Evolutionary conservation across 108 stramenopile genomes (phyloP).

Genomic region (Fragilariopsis cylindrus): DNA sequence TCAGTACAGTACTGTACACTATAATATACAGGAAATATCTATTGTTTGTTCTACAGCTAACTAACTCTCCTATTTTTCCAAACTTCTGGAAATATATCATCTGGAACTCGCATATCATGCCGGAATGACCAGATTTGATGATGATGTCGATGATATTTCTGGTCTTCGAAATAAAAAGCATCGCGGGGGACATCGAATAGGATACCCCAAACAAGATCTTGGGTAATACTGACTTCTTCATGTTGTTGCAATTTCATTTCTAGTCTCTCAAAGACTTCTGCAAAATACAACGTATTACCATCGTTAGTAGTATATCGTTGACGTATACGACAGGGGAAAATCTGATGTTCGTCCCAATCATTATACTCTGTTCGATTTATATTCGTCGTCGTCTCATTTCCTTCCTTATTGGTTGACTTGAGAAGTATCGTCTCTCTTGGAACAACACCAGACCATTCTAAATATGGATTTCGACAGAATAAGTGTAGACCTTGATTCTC

Average conservation of each 20-base stretch:
- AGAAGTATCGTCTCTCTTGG: background rate
- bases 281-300: background rate
- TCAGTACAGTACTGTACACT: too few species aligned
- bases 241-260: background rate
- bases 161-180: slow-evolving; percentile 50
- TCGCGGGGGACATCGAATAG: slow-evolving; percentile 43
- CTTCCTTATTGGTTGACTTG: background rate
- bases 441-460: background rate
- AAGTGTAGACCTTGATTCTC: slow-evolving; percentile 3
- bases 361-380: background rate
- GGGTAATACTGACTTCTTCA: background rate
- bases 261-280: background rate
- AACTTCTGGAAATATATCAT: slow-evolving; percentile 52
- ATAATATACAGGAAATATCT: too few species aligned
- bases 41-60: too few species aligned
- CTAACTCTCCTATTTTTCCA: slow-evolving; percentile 30
- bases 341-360: slow-evolving; percentile 3
- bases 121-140: slow-evolving; percentile 60
- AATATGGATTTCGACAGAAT: slow-evolving; percentile 1
- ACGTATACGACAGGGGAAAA: slow-evolving; percentile 6
- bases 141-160: slow-evolving; percentile 35
- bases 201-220: slow-evolving; percentile 5
- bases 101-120: slow-evolving; percentile 76
- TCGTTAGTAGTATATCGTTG: slow-evolving; percentile 2
- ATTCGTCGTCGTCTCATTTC: background rate